Conservation (phyloP, 2,329 filamentous ascomycete species). For the Aspergillus sp. region DNA sequence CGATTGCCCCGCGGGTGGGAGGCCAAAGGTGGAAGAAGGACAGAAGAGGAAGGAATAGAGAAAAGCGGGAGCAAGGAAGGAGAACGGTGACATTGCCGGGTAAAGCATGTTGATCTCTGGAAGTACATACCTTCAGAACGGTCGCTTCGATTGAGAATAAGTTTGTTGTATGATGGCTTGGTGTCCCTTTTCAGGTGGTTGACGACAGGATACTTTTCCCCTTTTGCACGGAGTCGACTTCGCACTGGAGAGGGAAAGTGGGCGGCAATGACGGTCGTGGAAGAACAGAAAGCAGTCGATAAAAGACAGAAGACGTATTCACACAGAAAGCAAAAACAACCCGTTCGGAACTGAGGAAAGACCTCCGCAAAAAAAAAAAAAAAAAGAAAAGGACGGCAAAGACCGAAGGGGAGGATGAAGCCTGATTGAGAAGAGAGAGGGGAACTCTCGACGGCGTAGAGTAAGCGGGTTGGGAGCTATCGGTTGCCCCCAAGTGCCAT, state of each 20-base stretch:
- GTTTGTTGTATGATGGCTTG: slow-evolving; percentile 18
- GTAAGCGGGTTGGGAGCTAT: slow-evolving; percentile 24
- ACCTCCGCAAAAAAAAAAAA: slow-evolving; percentile 10
- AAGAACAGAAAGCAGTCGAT: slow-evolving; percentile 5
- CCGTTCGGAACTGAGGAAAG: slow-evolving; percentile 5
- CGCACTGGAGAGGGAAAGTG: slow-evolving; percentile 10
- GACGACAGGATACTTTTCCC: slow-evolving; percentile 6
- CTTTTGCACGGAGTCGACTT: slow-evolving; percentile 18
- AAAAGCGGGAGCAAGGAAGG: slow-evolving; percentile 9
- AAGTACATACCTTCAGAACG: slow-evolving; percentile 16
- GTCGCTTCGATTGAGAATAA: slow-evolving; percentile 11
- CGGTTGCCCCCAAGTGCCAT: slow-evolving; percentile 23
- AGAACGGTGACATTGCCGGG: background rate
- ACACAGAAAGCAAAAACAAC: slow-evolving; percentile 15
- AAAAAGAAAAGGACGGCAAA: slow-evolving; percentile 9
- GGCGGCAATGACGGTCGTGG: slow-evolving; percentile 14
- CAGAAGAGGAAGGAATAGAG: slow-evolving; percentile 16
- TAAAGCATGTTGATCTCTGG: background rate
- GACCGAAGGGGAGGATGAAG: slow-evolving; percentile 22
- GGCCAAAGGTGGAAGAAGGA: slow-evolving; percentile 10
- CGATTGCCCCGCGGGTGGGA: slow-evolving; percentile 20
- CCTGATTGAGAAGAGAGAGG: slow-evolving; percentile 19
- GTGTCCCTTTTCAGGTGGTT: slow-evolving; percentile 1
- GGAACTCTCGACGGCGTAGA: slow-evolving; percentile 18
- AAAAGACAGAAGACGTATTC: slow-evolving; percentile 15